Evolutionary conservation across 2,329 filamentous ascomycete species (phyloP), one percentile per base, ranked within the genome.

Genomic region (Fusarium scirpi): DNA sequence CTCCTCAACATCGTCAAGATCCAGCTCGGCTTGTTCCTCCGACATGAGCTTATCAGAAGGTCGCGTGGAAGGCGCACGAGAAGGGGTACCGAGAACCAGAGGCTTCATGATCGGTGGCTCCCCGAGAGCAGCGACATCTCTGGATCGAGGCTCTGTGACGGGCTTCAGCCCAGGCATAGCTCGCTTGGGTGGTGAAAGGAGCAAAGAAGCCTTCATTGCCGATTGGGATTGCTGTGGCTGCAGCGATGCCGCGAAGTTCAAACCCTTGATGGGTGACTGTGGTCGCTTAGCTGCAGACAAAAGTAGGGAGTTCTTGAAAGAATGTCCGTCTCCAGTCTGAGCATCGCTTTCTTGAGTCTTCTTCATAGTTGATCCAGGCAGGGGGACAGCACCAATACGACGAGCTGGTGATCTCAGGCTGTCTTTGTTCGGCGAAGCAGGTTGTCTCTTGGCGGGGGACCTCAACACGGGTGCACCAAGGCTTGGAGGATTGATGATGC

Each of bases 361-460:
- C 52, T 79, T 80, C 61, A 80, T 59, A 49, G 76, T 70, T n/a
- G 81, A 79, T 9, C 76, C 77, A 13, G 78, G 79, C 9, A 81
- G 68, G 16, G 75, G 62, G 46, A 78, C 58, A 22, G 73, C 60
- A 15, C 76, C 76, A 29, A 80, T 79, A 32, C 78, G 77, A 74
- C 87, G 88, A 2, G 88, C 85, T 0, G 88, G 87, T 3, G 86
- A 87, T 66, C 83, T 87, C 76, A 90, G 80, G 1, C 83, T 78
- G 25, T 89, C 87, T 72, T 86, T 89, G 69, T 80, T 82, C 0
- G 88, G 85, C 2, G 87, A 86, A 8, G 82, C 73, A 3, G 86
- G 83, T 11, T 82, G 82, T 29, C 87, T 83, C 58, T 86, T 85
- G n/a, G 87, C 85, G 4, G 89, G 88, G 46, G 87, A 90, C 22